These are phyloP conservation scores for Halophytophthora batemanensis DNA, from an alignment of 352 stramenopile genomes.

Conservation along the genomic window DNA sequence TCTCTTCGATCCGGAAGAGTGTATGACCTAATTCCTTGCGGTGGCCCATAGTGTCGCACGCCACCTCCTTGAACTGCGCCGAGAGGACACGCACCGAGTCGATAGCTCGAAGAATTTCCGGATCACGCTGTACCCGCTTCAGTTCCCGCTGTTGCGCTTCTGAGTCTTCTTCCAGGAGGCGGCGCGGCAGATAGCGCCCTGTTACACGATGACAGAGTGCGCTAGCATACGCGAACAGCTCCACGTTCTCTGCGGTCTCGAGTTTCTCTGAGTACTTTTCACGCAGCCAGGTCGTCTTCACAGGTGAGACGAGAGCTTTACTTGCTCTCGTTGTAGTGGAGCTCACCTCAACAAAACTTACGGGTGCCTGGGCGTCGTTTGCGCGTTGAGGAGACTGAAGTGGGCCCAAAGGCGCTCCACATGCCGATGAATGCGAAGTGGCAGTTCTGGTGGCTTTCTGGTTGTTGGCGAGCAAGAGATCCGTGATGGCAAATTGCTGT, in stretches of 20 bases:
- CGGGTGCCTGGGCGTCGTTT: background rate
- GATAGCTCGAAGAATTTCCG: constrained; percentile 59
- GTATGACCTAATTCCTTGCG: constrained; percentile 60
- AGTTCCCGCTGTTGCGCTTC: constrained; percentile 55
- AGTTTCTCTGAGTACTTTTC: constrained; percentile 36
- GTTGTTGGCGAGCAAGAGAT: constrained; percentile 20
- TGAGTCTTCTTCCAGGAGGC: constrained; percentile 39
- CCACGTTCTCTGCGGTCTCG: constrained; percentile 50
- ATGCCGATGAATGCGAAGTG: background rate
- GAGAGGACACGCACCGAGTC: constrained; percentile 45
- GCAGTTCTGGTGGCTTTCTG: constrained; percentile 12
- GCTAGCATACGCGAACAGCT: constrained; percentile 69
- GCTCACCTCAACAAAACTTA: background rate
- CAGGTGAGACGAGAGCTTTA: constrained; percentile 3
- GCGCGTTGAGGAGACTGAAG: constrained; percentile 11
- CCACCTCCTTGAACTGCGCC: constrained; percentile 64
- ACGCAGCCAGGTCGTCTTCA: background rate
- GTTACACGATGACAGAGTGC: constrained; percentile 63
- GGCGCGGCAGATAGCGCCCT: constrained; percentile 49
- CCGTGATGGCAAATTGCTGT: constrained; percentile 27
- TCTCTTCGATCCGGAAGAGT: constrained; percentile 71
- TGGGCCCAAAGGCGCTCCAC: constrained; percentile 6
- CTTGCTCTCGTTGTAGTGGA: constrained; percentile 1
- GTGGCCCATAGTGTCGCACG: constrained; percentile 56
- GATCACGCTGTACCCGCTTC: constrained; percentile 49